A percentile compares a stretch with the other conserved stretches of the same genome.
Conservation (phyloP, 192 early-diverging fungal genomes). For the Linnemannia hyalina region DNA sequence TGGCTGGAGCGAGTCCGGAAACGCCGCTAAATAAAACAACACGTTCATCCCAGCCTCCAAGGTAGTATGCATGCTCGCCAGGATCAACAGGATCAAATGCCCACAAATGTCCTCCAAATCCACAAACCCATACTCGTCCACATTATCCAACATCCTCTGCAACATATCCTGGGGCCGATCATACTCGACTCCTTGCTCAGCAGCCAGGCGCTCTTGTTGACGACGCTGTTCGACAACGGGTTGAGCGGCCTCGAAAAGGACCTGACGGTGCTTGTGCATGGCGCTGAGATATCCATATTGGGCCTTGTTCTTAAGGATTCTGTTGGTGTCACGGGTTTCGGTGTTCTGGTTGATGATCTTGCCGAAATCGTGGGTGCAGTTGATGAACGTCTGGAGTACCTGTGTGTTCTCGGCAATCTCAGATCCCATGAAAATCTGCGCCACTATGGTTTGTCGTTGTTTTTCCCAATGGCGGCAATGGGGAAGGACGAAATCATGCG, state of each 20-base stretch:
- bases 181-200: slow-evolving; percentile 4
- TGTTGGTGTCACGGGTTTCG: not conserved
- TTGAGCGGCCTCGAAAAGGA: slow-evolving; percentile 7
- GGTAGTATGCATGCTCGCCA: slow-evolving; percentile 50
- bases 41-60: slow-evolving; percentile 16
- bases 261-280: slow-evolving; percentile 5
- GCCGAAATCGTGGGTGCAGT: slow-evolving; percentile 14
- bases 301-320: not conserved
- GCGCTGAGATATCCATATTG: not conserved
- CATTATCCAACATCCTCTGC: slow-evolving; percentile 32
- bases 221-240: slow-evolving; percentile 20
- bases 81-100: slow-evolving; percentile 33
- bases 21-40: slow-evolving; percentile 33
- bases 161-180: slow-evolving; percentile 38
- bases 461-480: not conserved
- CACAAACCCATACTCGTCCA: slow-evolving; percentile 22
- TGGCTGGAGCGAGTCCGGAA: slow-evolving; percentile 27
- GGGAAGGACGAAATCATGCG: not conserved
- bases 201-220: not conserved
- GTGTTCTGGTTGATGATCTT: not conserved
- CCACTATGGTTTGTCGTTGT: slow-evolving; percentile 9
- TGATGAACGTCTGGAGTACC: slow-evolving; percentile 21
- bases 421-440: slow-evolving; percentile 13
- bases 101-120: slow-evolving; percentile 27
- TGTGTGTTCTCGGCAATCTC: slow-evolving; percentile 6